These are phyloP conservation scores for Drosera capensis DNA, from an alignment of 148 eudicot species.

Conservation along the genomic window DNA sequence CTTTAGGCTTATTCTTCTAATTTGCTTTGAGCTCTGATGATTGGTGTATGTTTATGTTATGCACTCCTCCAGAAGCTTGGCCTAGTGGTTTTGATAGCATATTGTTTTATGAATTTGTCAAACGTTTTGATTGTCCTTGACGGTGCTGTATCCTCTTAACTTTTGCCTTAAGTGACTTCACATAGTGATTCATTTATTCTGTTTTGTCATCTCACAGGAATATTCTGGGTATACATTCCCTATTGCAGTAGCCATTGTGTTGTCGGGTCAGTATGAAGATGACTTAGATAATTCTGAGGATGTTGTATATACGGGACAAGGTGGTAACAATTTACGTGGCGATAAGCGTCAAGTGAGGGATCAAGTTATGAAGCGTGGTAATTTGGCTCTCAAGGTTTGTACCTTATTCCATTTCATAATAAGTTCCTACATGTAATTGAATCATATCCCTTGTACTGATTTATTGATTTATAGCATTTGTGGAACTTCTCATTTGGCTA, in stretches of 20 bases:
- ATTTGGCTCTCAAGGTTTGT: constrained; percentile 54
- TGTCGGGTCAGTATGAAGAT: constrained; percentile 77
- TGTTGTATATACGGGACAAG: constrained; percentile 58
- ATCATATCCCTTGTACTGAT: background rate
- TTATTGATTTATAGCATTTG: too few species aligned
- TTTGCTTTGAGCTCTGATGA: too few species aligned
- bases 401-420: background rate
- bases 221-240: constrained; percentile 24
- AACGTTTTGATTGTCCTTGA: too few species aligned
- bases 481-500: too few species aligned
- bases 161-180: background rate
- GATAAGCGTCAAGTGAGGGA: constrained; percentile 33
- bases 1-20: too few species aligned
- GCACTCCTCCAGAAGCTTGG: too few species aligned
- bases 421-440: background rate
- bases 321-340: constrained; percentile 56
- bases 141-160: background rate
- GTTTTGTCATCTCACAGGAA: constrained; percentile 5
- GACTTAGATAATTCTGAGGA: constrained; percentile 55
- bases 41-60: too few species aligned
- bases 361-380: constrained; percentile 48
- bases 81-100: too few species aligned
- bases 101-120: too few species aligned
- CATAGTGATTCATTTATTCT: background rate
- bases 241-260: constrained; percentile 41